phyloP scores from a whole-genome alignment of 768 basidiomycete genomes.

The Suillus tomentosus region DNA sequence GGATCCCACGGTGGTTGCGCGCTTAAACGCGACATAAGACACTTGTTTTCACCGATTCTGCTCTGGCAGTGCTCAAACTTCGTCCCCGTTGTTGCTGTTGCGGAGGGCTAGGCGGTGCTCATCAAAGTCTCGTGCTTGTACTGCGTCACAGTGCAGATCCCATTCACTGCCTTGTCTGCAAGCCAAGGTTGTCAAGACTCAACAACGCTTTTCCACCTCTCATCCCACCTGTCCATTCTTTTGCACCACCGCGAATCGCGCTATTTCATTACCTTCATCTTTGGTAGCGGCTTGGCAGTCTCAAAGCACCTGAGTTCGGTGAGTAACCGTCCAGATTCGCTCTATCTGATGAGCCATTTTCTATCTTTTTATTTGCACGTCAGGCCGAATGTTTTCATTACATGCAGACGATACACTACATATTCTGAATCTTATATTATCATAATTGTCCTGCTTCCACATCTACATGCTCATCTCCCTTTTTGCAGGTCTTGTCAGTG shows the following conservation, averaged over 20 bases:
- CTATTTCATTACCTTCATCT: slow-evolving; percentile 1
- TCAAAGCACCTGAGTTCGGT: slow-evolving; percentile 1
- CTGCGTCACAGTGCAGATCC: not conserved
- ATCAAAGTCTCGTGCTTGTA: not conserved
- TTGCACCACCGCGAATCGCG: not conserved
- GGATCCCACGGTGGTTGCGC: not conserved
- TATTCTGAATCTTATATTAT: slow-evolving; percentile 10
- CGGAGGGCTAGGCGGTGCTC: not conserved
- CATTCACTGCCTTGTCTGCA: not conserved
- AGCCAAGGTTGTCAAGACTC: not conserved
- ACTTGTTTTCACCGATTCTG: not conserved
- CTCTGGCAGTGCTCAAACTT: not conserved
- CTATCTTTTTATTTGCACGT: slow-evolving; percentile 43
- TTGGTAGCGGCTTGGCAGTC: not conserved
- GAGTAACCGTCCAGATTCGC: not conserved
- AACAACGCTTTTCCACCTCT: not conserved
- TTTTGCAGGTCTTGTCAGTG: slow-evolving; percentile 3
- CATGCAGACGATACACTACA: slow-evolving; percentile 15
- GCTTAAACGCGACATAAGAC: not conserved
- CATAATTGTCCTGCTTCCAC: not conserved
- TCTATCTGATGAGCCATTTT: slow-evolving; percentile 6
- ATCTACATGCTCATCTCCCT: not conserved
- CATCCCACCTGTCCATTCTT: slow-evolving; percentile 5
- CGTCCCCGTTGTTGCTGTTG: not conserved
- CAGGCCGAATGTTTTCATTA: slow-evolving; percentile 39